Evolutionary conservation across 352 stramenopile species (phyloP).

Genomic region (Globisporangium splendens): DNA sequence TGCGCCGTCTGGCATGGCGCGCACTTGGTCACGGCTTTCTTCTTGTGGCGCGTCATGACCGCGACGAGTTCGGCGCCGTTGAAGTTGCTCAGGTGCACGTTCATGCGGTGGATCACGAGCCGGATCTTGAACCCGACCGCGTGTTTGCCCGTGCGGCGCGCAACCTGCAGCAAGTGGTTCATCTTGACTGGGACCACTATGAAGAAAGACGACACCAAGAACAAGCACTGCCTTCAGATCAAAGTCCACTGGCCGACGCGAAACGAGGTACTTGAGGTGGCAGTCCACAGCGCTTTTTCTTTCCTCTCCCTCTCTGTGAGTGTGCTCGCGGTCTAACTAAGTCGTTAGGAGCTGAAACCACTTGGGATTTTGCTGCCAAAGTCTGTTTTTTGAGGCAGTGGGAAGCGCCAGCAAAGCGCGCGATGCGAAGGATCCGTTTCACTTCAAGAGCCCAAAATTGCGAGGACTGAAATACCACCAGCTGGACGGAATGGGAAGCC

Average conservation of each 20-base stretch:
- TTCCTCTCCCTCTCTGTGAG: no score
- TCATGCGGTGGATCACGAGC: slow-evolving; percentile 67
- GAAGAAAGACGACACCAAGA: neutral
- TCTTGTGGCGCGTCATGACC: slow-evolving; percentile 69
- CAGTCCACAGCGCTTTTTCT: neutral
- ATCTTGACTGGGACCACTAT: slow-evolving; percentile 16
- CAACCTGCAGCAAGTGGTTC: slow-evolving; percentile 67
- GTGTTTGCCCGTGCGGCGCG: slow-evolving; percentile 53
- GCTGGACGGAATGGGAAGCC: no score
- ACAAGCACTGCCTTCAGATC: slow-evolving; percentile 7
- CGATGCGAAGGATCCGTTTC: no score
- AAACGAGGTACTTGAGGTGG: neutral
- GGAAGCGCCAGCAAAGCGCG: no score
- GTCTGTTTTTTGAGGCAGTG: no score
- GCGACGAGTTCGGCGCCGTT: slow-evolving; percentile 52
- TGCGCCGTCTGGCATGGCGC: slow-evolving; percentile 38
- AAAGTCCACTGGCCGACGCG: no score
- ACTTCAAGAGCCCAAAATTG: no score
- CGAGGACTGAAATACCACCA: no score
- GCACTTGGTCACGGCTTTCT: slow-evolving; percentile 58
- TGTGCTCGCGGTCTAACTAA: no score
- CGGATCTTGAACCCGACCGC: slow-evolving; percentile 67
- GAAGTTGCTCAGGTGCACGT: slow-evolving; percentile 38
- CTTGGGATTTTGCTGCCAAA: no score
- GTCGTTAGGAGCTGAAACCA: no score